Conservation (phyloP, 2,329 filamentous ascomycete species). For the Alternaria sp. region DNA sequence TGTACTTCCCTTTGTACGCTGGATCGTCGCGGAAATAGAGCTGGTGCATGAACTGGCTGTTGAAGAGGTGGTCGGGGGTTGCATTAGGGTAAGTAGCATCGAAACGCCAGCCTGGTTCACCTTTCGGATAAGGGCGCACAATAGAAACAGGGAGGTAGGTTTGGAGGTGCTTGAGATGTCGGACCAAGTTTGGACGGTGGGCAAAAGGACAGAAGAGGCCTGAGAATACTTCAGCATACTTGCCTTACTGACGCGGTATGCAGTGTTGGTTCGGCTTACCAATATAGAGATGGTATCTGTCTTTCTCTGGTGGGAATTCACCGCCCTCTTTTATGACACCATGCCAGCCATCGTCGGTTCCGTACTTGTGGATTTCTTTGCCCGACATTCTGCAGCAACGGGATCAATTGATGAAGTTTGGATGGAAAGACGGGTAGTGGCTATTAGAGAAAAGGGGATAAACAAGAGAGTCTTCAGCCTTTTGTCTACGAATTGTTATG, state of each 20-base stretch:
- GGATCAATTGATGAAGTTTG: background rate
- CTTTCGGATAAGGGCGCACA: constrained; percentile 73
- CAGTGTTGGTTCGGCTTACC: constrained; percentile 37
- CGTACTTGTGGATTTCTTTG: constrained; percentile 46
- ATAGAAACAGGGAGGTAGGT: constrained; percentile 65
- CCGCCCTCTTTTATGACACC: constrained; percentile 58
- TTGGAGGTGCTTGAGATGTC: constrained; percentile 66
- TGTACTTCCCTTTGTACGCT: constrained; percentile 68
- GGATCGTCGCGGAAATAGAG: constrained; percentile 70
- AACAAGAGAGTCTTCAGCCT: background rate
- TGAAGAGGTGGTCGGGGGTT: constrained; percentile 68
- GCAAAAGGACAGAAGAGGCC: constrained; percentile 73
- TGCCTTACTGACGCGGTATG: background rate
- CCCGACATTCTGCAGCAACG: constrained; percentile 7
- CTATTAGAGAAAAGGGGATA: background rate
- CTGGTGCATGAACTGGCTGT: constrained; percentile 67
- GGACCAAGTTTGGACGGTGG: constrained; percentile 66
- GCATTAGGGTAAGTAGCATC: constrained; percentile 65
- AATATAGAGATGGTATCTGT: constrained; percentile 66
- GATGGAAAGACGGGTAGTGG: background rate
- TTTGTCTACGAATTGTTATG: background rate
- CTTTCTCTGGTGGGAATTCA: constrained; percentile 60
- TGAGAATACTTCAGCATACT: constrained; percentile 23
- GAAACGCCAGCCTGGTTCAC: constrained; percentile 69
- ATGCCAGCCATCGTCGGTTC: constrained; percentile 61